phyloP scores from a whole-genome alignment of 495 filamentous ascomycete species.

The Aspergillus bridgeri region DNA sequence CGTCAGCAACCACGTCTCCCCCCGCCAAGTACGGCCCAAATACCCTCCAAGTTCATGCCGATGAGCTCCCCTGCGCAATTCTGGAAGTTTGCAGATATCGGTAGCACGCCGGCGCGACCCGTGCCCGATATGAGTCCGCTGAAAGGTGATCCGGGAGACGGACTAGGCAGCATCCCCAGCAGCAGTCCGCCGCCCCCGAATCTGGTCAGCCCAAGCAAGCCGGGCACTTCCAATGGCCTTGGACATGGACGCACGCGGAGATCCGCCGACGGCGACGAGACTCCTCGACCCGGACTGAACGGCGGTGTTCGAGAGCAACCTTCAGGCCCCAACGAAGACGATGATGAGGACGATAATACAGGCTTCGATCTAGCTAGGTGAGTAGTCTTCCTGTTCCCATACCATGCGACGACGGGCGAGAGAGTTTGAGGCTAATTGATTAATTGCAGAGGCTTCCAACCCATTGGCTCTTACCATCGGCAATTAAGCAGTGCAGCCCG shows the following conservation, averaged over 20 bases:
- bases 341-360: constrained; percentile 54
- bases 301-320: constrained; percentile 10
- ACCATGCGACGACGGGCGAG: constrained; percentile 28
- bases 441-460: constrained; percentile 61
- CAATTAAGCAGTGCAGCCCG: constrained; percentile 46
- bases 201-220: constrained; percentile 46
- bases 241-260: constrained; percentile 27
- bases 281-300: constrained; percentile 8
- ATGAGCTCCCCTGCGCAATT: constrained; percentile 95
- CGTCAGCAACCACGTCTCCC: constrained; percentile 79
- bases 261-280: constrained; percentile 34
- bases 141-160: constrained; percentile 47
- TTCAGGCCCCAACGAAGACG: constrained; percentile 21
- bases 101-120: constrained; percentile 72
- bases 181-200: constrained; percentile 60
- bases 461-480: constrained; percentile 64
- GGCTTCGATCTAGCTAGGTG: constrained; percentile 67
- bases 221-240: constrained; percentile 36
- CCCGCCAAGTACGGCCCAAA: constrained; percentile 82
- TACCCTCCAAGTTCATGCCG: constrained; percentile 92
- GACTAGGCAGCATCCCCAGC: constrained; percentile 56
- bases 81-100: constrained; percentile 75
- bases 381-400: constrained; percentile 25
- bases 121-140: constrained; percentile 58
- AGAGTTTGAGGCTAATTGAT: constrained; percentile 53